Evolutionary conservation across 169 alveolate genomes (phyloP).

Genomic region (Eimeria acervulina): DNA sequence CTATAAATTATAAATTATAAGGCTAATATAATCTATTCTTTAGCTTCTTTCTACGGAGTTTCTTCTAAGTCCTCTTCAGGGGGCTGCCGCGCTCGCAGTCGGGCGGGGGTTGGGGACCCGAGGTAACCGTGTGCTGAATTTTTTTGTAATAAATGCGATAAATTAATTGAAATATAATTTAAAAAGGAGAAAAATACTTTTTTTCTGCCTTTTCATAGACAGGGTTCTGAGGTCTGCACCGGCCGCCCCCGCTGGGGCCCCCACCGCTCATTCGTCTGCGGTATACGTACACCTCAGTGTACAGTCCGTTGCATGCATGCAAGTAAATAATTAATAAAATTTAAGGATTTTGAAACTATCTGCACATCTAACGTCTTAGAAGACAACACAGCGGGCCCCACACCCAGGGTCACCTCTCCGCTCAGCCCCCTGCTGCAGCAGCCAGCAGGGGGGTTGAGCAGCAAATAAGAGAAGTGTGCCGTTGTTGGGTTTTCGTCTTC

Average conservation of each 20-base stretch:
- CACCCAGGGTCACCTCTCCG: slow-evolving; percentile 22
- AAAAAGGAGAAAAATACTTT: neutral
- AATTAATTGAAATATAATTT: neutral
- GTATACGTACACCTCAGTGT: neutral
- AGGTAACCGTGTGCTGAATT: neutral
- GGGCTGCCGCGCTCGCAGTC: slow-evolving; percentile 22
- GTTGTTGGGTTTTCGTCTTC: neutral
- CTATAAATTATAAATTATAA: neutral
- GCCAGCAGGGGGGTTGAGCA: neutral
- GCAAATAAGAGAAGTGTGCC: neutral
- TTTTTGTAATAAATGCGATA: slow-evolving; percentile 2
- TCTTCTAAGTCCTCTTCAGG: neutral
- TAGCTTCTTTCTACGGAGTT: neutral
- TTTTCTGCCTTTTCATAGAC: neutral
- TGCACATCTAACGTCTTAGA: neutral
- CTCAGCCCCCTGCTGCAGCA: too few species aligned
- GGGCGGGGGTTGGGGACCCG: neutral
- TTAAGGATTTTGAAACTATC: neutral
- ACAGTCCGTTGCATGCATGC: neutral
- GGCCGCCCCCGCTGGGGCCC: slow-evolving; percentile 1
- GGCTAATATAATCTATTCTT: neutral
- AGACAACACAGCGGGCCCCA: slow-evolving; percentile 29
- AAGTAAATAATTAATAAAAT: neutral
- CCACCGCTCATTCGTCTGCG: neutral
- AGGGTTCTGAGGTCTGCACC: neutral